phyloP scores from a whole-genome alignment of 2,329 filamentous ascomycete genomes.

The Aspergillus sp. region DNA sequence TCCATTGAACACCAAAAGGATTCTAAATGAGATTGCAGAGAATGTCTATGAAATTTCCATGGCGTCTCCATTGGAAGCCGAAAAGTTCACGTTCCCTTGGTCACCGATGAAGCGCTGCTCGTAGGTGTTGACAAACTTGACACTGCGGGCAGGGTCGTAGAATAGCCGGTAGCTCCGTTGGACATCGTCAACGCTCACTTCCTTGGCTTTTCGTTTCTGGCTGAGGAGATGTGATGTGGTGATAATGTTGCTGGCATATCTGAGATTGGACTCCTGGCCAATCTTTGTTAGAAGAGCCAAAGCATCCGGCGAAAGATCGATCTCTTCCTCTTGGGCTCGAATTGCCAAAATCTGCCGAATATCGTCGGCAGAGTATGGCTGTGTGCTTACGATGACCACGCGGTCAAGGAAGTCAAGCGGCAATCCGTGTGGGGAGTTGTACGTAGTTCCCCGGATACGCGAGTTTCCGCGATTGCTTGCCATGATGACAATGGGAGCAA shows the following conservation, averaged over 20 bases:
- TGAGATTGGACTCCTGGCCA: slow-evolving; percentile 83
- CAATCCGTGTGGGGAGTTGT: slow-evolving; percentile 88
- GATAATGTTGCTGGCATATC: slow-evolving; percentile 98
- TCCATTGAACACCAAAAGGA: slow-evolving; percentile 14
- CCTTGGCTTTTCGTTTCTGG: slow-evolving; percentile 80
- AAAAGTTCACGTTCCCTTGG: slow-evolving; percentile 74
- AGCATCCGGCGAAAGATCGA: slow-evolving; percentile 86
- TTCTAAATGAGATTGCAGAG: slow-evolving; percentile 6
- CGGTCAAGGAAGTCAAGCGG: slow-evolving; percentile 95
- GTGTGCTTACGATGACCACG: slow-evolving; percentile 93
- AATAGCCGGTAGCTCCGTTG: slow-evolving; percentile 92
- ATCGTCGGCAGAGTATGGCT: slow-evolving; percentile 77
- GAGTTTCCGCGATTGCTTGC: slow-evolving; percentile 93
- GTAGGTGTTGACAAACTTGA: slow-evolving; percentile 85
- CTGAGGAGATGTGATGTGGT: slow-evolving; percentile 86
- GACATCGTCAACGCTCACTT: slow-evolving; percentile 83
- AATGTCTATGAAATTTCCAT: slow-evolving; percentile 64
- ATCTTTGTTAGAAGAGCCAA: slow-evolving; percentile 94
- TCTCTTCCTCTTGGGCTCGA: slow-evolving; percentile 91
- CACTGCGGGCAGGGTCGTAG: slow-evolving; percentile 83
- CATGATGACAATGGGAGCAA: slow-evolving; percentile 98
- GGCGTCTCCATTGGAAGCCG: slow-evolving; percentile 58
- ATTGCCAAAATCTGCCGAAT: slow-evolving; percentile 91
- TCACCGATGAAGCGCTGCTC: slow-evolving; percentile 93
- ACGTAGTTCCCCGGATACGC: slow-evolving; percentile 88